Conservation (phyloP, 768 basidiomycete species). For the Coprinellus micaceus region DNA sequence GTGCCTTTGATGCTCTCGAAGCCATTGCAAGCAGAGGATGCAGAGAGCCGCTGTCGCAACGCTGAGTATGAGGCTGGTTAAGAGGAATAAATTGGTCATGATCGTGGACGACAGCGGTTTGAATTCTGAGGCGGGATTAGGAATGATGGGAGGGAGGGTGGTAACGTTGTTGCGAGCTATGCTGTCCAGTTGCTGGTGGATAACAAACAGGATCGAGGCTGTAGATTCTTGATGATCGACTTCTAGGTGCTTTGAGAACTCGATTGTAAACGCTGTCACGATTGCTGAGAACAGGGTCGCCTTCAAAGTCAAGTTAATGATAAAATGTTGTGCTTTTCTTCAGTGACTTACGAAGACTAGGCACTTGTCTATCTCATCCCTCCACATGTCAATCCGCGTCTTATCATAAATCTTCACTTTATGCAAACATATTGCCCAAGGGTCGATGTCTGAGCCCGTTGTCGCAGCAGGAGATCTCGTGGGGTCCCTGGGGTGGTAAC, state of each 20-base stretch:
- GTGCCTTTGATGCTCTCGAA: slow-evolving; percentile 18
- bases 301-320: slow-evolving; percentile 4
- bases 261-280: slow-evolving; percentile 23
- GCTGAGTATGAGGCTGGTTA: slow-evolving; percentile 15
- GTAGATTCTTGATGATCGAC: slow-evolving; percentile 15
- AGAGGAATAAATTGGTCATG: slow-evolving; percentile 16
- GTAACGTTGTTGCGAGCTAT: slow-evolving; percentile 12
- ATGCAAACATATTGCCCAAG: slow-evolving; percentile 7
- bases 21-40: slow-evolving; percentile 19
- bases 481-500: no score
- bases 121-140: neutral
- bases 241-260: slow-evolving; percentile 20
- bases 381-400: slow-evolving; percentile 9
- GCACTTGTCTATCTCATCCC: slow-evolving; percentile 14
- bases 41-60: slow-evolving; percentile 15
- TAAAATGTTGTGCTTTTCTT: neutral
- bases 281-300: slow-evolving; percentile 24
- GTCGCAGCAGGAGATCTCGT: no score
- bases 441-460: no score
- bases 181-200: slow-evolving; percentile 9
- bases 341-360: slow-evolving; percentile 8
- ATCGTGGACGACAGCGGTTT: neutral
- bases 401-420: slow-evolving; percentile 8
- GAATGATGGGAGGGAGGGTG: neutral
- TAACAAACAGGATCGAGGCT: slow-evolving; percentile 3